Evolutionary conservation across 2,329 filamentous ascomycete genomes (phyloP).

Genomic region (Aquanectria penicillioides): DNA sequence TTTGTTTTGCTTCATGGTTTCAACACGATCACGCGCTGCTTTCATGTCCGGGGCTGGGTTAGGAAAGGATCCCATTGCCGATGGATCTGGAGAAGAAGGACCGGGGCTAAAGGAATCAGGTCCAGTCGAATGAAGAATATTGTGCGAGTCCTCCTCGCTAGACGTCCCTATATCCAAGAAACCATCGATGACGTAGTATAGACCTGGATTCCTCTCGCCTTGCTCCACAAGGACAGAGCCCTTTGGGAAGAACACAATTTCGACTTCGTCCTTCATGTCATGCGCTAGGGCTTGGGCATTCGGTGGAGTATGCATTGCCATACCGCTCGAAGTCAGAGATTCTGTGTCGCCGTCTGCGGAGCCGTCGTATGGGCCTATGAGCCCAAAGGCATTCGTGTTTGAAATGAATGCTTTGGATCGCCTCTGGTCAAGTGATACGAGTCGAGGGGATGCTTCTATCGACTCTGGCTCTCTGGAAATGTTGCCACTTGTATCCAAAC

Average conservation of each 20-base stretch:
- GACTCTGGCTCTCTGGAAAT: slow-evolving; percentile 76
- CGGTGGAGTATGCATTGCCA: slow-evolving; percentile 68
- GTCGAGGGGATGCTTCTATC: slow-evolving; percentile 83
- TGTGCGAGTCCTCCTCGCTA: slow-evolving; percentile 44
- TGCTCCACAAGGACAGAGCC: slow-evolving; percentile 95
- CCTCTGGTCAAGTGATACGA: slow-evolving; percentile 85
- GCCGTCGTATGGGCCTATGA: slow-evolving; percentile 83
- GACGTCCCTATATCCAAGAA: slow-evolving; percentile 95
- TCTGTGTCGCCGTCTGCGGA: slow-evolving; percentile 86
- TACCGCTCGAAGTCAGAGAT: slow-evolving; percentile 78
- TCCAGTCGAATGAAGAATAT: slow-evolving; percentile 45
- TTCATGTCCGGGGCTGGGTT: slow-evolving; percentile 40
- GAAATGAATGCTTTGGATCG: slow-evolving; percentile 80
- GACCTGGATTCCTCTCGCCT: slow-evolving; percentile 92
- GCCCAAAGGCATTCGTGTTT: slow-evolving; percentile 83
- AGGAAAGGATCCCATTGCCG: slow-evolving; percentile 42
- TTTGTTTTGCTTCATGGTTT: slow-evolving; percentile 56
- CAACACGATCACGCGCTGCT: slow-evolving; percentile 42
- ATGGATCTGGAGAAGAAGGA: slow-evolving; percentile 31
- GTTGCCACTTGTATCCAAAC: slow-evolving; percentile 76
- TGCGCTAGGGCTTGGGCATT: slow-evolving; percentile 75
- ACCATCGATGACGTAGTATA: slow-evolving; percentile 98
- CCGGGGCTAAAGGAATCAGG: slow-evolving; percentile 34
- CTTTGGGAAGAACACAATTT: slow-evolving; percentile 97
- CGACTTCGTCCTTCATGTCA: slow-evolving; percentile 90